Evolutionary conservation across 768 basidiomycete genomes (phyloP), one percentile per base, ranked within the genome.

Genomic region (Cystoderma amianthinum): DNA sequence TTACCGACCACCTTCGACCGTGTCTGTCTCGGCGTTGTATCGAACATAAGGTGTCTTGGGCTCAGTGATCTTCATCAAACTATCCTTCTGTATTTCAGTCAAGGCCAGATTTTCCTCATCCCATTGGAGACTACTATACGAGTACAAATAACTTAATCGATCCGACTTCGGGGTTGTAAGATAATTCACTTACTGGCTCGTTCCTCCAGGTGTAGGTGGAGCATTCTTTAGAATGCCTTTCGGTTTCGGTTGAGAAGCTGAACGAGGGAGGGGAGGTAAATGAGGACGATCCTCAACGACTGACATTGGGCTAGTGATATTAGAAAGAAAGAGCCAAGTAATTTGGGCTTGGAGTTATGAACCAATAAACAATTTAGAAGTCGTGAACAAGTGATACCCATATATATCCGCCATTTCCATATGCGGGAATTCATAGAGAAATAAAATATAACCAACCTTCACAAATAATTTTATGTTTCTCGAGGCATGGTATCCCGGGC

Each of bases 21-120:
- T 74, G 59, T 92, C 89, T n/a, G 83, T 82, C 57, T 85, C 82
- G 2, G 88, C 75, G 53, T 92, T 86, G 61, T 92, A 94, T 50
- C 90, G 72, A 41, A 97, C 93, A 62, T 87, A 97, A 2, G 93
- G 93, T 7, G 93, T 97, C 75, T 97, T 97, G 40, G 93, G 93
- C 55, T 97, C 93, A 2, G 89, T 92, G 55, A 97, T 97, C 78
- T 96, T 97, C 93, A 96, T 97, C 56, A 92, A 68, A 48, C 89
- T 93, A 55, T 95, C 92, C 62, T 95, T 95, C 71, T 86, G 80
- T 49, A 91, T 82, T 63, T 97, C 93, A 1, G 93, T 96, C 54
- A 88, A 61, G 18, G 89, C 88, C 24, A 97, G 72, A 57, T 96
- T 97, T 58, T 80, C 88, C 55, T 97, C 93, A 56, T 97, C 94